Conservation (phyloP, 140 eudicot species). For the Stevia rebaudiana region DNA sequence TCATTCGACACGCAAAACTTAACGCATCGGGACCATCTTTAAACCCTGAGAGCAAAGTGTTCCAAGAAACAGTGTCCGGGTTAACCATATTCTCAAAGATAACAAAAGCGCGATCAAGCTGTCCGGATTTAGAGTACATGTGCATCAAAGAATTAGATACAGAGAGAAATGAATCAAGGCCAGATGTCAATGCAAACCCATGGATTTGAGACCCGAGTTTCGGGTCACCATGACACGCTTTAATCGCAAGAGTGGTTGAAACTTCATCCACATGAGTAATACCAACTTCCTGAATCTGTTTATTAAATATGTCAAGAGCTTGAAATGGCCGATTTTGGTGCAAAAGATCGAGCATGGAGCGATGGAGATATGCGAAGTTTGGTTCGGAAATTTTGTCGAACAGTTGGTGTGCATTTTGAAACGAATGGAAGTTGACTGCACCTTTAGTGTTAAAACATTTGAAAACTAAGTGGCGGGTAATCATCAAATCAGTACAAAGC, state of each 20-base stretch:
- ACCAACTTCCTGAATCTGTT: slow-evolving; percentile 38
- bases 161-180: slow-evolving; percentile 36
- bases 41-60: slow-evolving; percentile 65
- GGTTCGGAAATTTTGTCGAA: slow-evolving; percentile 54
- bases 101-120: slow-evolving; percentile 33
- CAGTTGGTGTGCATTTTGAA: slow-evolving; percentile 57
- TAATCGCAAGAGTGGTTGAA: slow-evolving; percentile 59
- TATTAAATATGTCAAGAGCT: slow-evolving; percentile 55
- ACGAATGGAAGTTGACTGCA: slow-evolving; percentile 14
- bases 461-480: slow-evolving; percentile 47
- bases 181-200: slow-evolving; percentile 59
- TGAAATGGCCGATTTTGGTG: slow-evolving; percentile 38
- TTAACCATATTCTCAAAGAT: slow-evolving; percentile 39
- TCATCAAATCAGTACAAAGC: slow-evolving; percentile 31
- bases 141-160: slow-evolving; percentile 80
- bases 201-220: slow-evolving; percentile 62
- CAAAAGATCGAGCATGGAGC: slow-evolving; percentile 48
- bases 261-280: slow-evolving; percentile 45
- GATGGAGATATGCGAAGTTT: slow-evolving; percentile 27
- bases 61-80: slow-evolving; percentile 74
- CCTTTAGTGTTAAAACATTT: slow-evolving; percentile 20
- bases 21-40: slow-evolving; percentile 39
- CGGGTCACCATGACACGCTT: slow-evolving; percentile 63
- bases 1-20: slow-evolving; percentile 56
- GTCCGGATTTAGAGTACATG: slow-evolving; percentile 58